Evolutionary conservation across 2,329 filamentous ascomycete species (phyloP).

Genomic region (Aspergillus amoenus): DNA sequence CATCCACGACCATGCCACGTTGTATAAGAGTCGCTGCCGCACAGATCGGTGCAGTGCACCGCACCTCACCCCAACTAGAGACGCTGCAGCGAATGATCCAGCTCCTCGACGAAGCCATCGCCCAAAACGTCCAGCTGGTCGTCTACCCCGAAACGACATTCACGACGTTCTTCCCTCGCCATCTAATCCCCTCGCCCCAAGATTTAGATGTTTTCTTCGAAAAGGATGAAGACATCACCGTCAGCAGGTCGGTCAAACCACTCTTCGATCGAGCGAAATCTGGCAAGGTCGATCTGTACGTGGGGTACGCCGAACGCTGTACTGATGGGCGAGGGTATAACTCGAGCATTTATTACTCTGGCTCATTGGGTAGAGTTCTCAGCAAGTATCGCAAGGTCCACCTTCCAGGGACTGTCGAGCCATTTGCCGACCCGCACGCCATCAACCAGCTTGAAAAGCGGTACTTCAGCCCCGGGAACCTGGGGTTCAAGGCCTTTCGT

Average conservation of each 20-base stretch:
- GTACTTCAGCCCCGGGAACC: conserved; percentile 54
- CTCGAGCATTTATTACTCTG: conserved; percentile 53
- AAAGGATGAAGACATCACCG: conserved; percentile 38
- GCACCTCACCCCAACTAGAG: conserved; percentile 41
- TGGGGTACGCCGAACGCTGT: conserved; percentile 55
- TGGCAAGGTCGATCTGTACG: conserved; percentile 51
- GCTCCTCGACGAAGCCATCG: conserved; percentile 49
- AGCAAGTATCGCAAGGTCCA: conserved; percentile 58
- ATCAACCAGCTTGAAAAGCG: conserved; percentile 58
- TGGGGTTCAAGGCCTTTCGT: conserved; percentile 56
- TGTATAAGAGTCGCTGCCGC: conserved; percentile 53
- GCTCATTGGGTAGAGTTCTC: conserved; percentile 41
- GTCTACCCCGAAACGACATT: conserved; percentile 57
- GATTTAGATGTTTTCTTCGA: conserved; percentile 55
- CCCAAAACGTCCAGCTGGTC: conserved; percentile 49
- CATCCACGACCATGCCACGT: conserved; percentile 34
- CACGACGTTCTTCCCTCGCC: conserved; percentile 58
- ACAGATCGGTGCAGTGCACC: conserved; percentile 53
- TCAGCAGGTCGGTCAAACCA: conserved; percentile 46
- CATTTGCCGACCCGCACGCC: conserved; percentile 48
- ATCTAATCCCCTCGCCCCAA: conserved; percentile 46
- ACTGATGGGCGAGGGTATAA: conserved; percentile 51
- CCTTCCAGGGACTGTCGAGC: conserved; percentile 54
- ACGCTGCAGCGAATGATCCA: conserved; percentile 51
- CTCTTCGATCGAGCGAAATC: conserved; percentile 52